Evolutionary conservation across 257 asterid genomes (phyloP), one percentile per base, ranked within the genome.

Genomic region (Mentha longifolia): DNA sequence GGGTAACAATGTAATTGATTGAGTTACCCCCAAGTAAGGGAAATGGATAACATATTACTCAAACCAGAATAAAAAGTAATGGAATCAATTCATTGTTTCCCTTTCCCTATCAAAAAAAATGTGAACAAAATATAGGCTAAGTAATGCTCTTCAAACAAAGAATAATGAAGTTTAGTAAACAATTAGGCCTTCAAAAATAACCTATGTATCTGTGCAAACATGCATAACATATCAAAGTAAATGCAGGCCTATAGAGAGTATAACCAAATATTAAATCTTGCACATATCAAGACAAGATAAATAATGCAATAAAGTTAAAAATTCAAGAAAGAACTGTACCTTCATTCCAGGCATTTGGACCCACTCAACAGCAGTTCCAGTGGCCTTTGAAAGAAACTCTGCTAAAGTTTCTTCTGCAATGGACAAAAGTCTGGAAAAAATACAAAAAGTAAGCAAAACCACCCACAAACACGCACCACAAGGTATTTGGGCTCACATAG

Each of bases 331-430:
- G 88, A 88, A 88, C 75, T 88, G 97, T 85, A 90, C 97, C 97
- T 90, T 90, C 97, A 90, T 90, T 90, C 97, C 97, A 88, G 97
- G 97, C 97, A 90, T 90, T 88, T 88, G 97, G 93, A 90, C 93
- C 97, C 97, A 90, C 97, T 90, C 97, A 68, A 90, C 97, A 80
- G 97, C 97, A 74, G 97, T 90, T 88, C 97, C 97, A 79, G 97
- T 90, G 71, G 97, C 97, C 97, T 90, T 90, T 42, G 97, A 90
- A 64, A 90, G 89, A 90, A 90, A 90, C 91, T 90, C 97, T 85
- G 97, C 75, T 90, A 90, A 86, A 90, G 97, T 90, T 62, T 90
- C 97, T 79, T 90, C 97, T 88, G 97, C 97, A 88, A 86, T 90
- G 91, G 95, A 87, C 96, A 90, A 84, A 78, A 90, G 95, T 82